phyloP scores from a whole-genome alignment of 805 yeast species.

The Teunomyces funiuensis region DNA sequence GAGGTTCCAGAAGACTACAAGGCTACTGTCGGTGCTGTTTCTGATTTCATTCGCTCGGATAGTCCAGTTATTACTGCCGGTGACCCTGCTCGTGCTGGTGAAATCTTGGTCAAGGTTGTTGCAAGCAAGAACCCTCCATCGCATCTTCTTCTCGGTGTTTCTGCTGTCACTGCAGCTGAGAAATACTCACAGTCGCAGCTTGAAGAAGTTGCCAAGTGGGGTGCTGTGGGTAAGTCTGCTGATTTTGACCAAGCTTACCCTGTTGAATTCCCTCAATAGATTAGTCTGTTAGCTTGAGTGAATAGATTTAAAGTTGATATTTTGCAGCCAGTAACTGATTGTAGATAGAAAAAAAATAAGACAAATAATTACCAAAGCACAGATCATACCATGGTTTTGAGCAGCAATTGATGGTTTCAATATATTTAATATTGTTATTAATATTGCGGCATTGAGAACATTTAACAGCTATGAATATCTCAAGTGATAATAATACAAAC shows the following conservation, averaged over 20 bases:
- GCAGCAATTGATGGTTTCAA: too few relatives aligned
- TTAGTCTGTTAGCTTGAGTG: too few relatives aligned
- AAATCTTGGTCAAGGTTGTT: not conserved
- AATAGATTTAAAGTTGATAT: not conserved
- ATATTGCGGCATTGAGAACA: too few relatives aligned
- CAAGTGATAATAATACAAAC: too few relatives aligned
- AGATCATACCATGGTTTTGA: too few relatives aligned
- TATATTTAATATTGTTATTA: too few relatives aligned
- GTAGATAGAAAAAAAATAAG: too few relatives aligned
- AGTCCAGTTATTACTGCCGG: not conserved
- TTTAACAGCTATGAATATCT: too few relatives aligned
- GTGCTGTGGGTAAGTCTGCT: not conserved
- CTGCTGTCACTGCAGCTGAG: not conserved
- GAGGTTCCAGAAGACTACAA: not conserved
- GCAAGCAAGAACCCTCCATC: not conserved
- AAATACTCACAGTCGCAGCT: not conserved
- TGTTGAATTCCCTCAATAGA: not conserved
- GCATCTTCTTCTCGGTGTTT: not conserved
- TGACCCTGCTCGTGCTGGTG: not conserved
- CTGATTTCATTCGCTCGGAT: not conserved
- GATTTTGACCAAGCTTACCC: not conserved
- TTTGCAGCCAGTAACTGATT: conserved; percentile 4
- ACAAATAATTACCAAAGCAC: too few relatives aligned
- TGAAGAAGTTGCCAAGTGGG: not conserved
- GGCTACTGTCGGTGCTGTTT: not conserved